Conservation (phyloP, 306 rosid species). For the Cicer pinnatifidum region DNA sequence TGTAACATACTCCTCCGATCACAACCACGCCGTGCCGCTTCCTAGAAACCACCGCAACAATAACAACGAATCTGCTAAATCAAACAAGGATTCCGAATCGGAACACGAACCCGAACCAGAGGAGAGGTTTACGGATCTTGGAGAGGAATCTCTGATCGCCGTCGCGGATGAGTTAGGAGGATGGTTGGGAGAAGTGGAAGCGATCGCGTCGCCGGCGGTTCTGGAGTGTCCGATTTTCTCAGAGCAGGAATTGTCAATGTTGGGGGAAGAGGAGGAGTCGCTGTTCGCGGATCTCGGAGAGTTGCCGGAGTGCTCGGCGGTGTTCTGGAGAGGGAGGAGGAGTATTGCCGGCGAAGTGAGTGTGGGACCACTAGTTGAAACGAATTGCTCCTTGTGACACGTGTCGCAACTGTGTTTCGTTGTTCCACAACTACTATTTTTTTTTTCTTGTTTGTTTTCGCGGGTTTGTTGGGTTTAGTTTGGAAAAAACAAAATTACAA, state of each 20-base stretch:
- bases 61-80: not conserved
- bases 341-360: not conserved
- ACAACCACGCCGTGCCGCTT: conserved; percentile 13
- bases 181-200: conserved; percentile 28
- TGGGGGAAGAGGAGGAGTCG: conserved; percentile 36
- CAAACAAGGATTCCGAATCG: conserved; percentile 15
- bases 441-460: not conserved
- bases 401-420: not conserved
- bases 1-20: conserved; percentile 22
- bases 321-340: conserved; percentile 29
- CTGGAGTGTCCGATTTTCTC: conserved; percentile 1
- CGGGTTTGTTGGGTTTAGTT: conserved; percentile 16
- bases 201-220: not conserved
- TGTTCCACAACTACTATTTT: not conserved
- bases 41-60: conserved; percentile 10
- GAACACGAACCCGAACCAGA: conserved; percentile 17
- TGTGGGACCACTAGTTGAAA: conserved; percentile 23
- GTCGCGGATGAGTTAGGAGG: conserved; percentile 18
- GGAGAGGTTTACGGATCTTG: not conserved
- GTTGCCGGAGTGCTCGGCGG: conserved; percentile 32
- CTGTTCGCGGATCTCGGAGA: conserved; percentile 18
- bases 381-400: conserved; percentile 23
- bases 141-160: not conserved
- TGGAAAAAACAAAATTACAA: conserved; percentile 14
- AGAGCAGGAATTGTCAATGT: conserved; percentile 11